Evolutionary conservation across 345 rosid genomes (phyloP).

Genomic region (Barbarea vulgaris): DNA sequence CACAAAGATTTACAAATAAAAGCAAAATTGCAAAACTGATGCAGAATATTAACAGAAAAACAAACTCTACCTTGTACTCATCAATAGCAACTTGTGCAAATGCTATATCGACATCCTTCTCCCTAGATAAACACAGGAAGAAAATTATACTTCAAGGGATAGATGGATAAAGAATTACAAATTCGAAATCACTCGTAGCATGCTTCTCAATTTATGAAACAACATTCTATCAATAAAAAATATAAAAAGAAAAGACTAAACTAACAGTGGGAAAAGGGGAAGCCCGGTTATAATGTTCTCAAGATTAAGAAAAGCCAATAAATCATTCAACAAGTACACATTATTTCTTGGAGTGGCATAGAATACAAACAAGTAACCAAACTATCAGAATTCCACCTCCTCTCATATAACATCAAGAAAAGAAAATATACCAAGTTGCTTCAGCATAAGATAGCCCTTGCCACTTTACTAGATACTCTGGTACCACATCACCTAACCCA

Average conservation of each 20-base stretch:
- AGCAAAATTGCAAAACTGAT: slow-evolving; percentile 1
- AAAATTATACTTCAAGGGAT: slow-evolving; percentile 8
- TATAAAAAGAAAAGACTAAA: slow-evolving; percentile 1
- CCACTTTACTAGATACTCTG: slow-evolving; percentile 98
- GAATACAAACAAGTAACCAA: slow-evolving; percentile 13
- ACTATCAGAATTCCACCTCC: not conserved
- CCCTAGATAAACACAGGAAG: slow-evolving; percentile 56
- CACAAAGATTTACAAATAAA: slow-evolving; percentile 15
- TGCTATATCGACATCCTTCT: slow-evolving; percentile 82
- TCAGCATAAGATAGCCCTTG: slow-evolving; percentile 99
- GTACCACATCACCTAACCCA: slow-evolving; percentile 66
- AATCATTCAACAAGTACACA: not conserved
- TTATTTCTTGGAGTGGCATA: not conserved
- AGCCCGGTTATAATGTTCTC: not conserved
- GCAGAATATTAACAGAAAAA: not conserved
- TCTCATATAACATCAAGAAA: slow-evolving; percentile 7
- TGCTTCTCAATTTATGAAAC: slow-evolving; percentile 16
- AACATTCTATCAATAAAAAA: slow-evolving; percentile 12
- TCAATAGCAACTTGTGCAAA: slow-evolving; percentile 97
- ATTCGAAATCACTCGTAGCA: slow-evolving; percentile 2
- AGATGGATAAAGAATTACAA: slow-evolving; percentile 3
- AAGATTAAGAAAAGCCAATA: not conserved
- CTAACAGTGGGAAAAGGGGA: not conserved
- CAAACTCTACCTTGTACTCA: slow-evolving; percentile 73
- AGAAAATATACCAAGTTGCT: slow-evolving; percentile 81